These are phyloP conservation scores for Saussurea involucrata DNA, from an alignment of 129 eudicot species.

Conservation along the genomic window DNA sequence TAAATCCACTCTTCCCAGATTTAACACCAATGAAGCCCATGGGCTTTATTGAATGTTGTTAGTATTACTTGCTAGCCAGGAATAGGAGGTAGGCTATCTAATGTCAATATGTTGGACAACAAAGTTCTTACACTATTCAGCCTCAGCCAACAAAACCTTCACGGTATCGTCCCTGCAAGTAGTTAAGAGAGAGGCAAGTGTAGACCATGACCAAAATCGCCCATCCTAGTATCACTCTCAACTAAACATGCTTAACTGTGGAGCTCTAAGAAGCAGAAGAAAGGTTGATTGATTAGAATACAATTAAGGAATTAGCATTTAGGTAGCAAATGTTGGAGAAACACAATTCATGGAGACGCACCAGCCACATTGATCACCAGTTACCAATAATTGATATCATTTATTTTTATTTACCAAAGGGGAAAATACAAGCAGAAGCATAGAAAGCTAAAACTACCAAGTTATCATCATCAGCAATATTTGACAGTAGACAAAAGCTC, in stretches of 20 bases:
- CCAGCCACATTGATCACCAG: background rate
- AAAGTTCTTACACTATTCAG: background rate
- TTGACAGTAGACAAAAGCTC: background rate
- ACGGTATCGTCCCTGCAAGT: background rate
- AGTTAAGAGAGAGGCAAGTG: background rate
- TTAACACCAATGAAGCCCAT: background rate
- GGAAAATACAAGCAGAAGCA: background rate
- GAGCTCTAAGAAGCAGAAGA: background rate
- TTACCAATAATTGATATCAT: background rate
- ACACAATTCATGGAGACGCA: background rate
- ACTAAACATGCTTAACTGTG: background rate
- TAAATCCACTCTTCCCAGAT: slow-evolving; percentile 1
- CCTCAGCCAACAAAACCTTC: background rate
- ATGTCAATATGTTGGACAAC: background rate
- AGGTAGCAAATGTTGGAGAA: background rate
- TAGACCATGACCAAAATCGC: background rate
- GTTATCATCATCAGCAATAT: no score
- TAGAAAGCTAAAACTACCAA: slow-evolving; percentile 1
- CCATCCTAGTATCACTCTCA: background rate
- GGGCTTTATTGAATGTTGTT: background rate
- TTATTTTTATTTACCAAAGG: background rate
- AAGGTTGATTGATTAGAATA: background rate
- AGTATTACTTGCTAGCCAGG: background rate
- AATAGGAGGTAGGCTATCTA: background rate
- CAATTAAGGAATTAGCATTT: background rate